A percentile compares a stretch with the other conserved stretches of the same genome.
These are phyloP conservation scores for Calycina herbarum DNA, from an alignment of 2,329 filamentous ascomycete genomes.

Conservation along the genomic window DNA sequence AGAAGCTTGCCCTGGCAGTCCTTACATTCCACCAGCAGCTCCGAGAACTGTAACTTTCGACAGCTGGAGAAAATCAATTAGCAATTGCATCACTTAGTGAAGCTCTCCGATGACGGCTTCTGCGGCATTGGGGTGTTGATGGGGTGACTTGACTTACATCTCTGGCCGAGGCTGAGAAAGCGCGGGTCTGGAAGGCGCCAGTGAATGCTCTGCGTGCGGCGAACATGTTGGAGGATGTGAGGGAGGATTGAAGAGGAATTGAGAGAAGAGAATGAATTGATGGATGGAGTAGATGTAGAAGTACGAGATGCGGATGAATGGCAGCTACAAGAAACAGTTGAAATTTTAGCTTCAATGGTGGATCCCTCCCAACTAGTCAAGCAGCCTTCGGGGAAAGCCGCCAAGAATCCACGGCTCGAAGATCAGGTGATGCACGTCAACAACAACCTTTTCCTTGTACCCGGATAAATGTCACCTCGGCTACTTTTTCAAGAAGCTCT, in stretches of 20 bases:
- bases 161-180: slow-evolving; percentile 77
- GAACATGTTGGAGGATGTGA: slow-evolving; percentile 62
- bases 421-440: neutral
- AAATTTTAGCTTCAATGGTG: slow-evolving; percentile 1
- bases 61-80: slow-evolving; percentile 56
- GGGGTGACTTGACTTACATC: slow-evolving; percentile 58
- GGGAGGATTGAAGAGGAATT: neutral
- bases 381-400: neutral
- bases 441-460: too few species aligned
- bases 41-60: slow-evolving; percentile 98
- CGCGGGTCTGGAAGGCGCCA: slow-evolving; percentile 67
- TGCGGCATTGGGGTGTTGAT: slow-evolving; percentile 22
- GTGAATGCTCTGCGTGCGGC: slow-evolving; percentile 60
- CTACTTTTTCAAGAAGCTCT: too few species aligned
- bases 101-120: neutral
- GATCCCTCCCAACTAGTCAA: neutral
- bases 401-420: neutral
- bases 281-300: neutral
- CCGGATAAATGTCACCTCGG: too few species aligned
- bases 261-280: neutral
- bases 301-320: neutral
- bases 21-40: slow-evolving; percentile 83
- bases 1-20: neutral
- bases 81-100: slow-evolving; percentile 21
- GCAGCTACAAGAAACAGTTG: neutral